These are phyloP conservation scores for Fragaria nilgerrensis DNA, from an alignment of 306 rosid species.

Conservation along the genomic window DNA sequence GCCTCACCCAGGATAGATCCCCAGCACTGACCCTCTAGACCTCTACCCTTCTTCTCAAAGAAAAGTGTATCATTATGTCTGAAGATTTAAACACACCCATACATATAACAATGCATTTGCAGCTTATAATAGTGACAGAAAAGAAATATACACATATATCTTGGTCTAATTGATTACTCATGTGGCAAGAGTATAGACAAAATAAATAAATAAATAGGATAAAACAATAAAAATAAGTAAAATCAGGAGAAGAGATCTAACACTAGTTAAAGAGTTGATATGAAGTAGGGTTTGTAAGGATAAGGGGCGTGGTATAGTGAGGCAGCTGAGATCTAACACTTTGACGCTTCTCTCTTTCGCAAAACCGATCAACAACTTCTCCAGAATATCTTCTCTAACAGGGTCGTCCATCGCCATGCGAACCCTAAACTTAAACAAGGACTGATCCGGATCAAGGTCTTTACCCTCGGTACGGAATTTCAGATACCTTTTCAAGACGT, in stretches of 20 bases:
- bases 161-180: background rate
- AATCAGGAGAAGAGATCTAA: too few species aligned
- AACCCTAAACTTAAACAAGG: background rate
- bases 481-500: background rate
- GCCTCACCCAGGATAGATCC: background rate
- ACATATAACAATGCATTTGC: background rate
- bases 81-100: background rate
- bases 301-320: background rate
- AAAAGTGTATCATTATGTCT: background rate
- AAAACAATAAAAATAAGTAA: background rate
- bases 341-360: background rate
- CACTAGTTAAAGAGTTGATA: background rate
- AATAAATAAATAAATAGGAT: background rate
- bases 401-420: background rate
- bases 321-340: background rate
- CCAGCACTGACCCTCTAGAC: background rate
- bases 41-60: background rate
- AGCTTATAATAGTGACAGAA: background rate
- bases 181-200: background rate
- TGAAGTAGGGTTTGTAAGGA: background rate
- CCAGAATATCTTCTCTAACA: background rate
- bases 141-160: background rate
- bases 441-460: background rate
- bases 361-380: background rate
- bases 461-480: background rate